Base-by-base conservation (phyloP, 1,284 basidiomycete species). In the Ganoderma boninense region DNA sequence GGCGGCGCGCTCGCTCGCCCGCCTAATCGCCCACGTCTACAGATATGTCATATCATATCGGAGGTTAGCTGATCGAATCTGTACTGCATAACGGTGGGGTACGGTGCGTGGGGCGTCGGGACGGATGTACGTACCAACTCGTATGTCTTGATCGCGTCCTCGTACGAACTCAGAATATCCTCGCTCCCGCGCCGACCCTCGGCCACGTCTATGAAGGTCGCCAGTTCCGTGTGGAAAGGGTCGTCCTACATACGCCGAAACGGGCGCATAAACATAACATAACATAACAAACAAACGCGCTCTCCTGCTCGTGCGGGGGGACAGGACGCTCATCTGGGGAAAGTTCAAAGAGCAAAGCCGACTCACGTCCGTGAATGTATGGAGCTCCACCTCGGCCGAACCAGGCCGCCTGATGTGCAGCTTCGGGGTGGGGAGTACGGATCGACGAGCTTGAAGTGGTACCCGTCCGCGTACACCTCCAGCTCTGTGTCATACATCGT, bases 401-500 rank as follows among this genome's bases (percentile, higher is more conserved):
- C 80, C 82, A 4, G 83, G 83, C 35, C 77, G 72, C 20, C 82
- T 79, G 64, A 84, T 75, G 35, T 75, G 78, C 13, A 84, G 71
- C 35, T 77, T 76, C 5, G 82, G 82, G n/a, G 74, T 74, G 78
- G 29, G 29, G 29, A 77, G 71, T 80, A 84, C 5, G 81, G 81
- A 68, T 84, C 82, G 57, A 80, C 77, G 57, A 84, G 76, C 77
- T 77, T 79, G 64, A 78, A 74, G 3, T 73, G 75, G 75, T 82
- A 85, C n/a, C 87, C 87, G 76, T 89, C 87, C 56, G 84, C 84
- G 77, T 84, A 85, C 26, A 87, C 84, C 75, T 87, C 87, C 49
- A 88, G 81, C 77, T 87, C 86, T 73, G 87, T 87, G 46, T 83
- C 76, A 63, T 78, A 79, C 60, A 72, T 77, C 20, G 75, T 76